Base-by-base conservation (phyloP, 2,329 filamentous ascomycete genomes). In the Hypoxylon rubiginosum region DNA sequence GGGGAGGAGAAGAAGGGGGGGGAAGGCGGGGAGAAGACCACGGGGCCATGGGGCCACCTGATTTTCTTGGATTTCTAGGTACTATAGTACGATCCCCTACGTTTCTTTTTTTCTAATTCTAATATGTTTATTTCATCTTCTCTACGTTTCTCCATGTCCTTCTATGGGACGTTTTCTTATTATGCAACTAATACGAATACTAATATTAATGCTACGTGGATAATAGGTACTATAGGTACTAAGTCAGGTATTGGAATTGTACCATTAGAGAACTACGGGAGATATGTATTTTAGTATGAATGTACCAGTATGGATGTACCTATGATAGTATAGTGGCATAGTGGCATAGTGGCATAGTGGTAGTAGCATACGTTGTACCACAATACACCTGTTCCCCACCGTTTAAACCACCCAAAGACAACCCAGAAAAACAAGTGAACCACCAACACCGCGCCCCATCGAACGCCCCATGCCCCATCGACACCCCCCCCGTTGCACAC, bases 1-100 rank as follows among this genome's bases (percentile, higher is more conserved):
- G 41, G 51, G 43, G 50, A 34, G 24, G 32, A 36, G 19, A 28
- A 26, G 49, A 28, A 39, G 53, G 36, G 43, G 19, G 43, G 41
- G 45, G n/a, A 46, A 51, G 43, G 52, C 15, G n/a, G 54, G 41
- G 57, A 39, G 55, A 59, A 52, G 67, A 62, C 69, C 67, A 46
- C 66, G 64, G 70, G 72, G 66, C 62, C 70, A 73, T 64, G 72
- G 64, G 69, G 60, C 62, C 70, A 71, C 69, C 70, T 72, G 70
- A 58, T 72, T 73, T 73, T 70, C n/a, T 36, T 36, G 34, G 34
- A 15, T 36, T 36, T 36, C 34, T 36, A 36, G 8, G 2, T 34
- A 30, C 4, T 7, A 2, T 10, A 11, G 32, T 34, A 34, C 32
- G 32, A 10, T 34, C 32, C 13, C 32, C 13, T 34, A 13, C 32